Evolutionary conservation across 371 early-diverging fungal species (phyloP), one percentile per base, ranked within the genome.

Genomic region (Mortierella sp.): DNA sequence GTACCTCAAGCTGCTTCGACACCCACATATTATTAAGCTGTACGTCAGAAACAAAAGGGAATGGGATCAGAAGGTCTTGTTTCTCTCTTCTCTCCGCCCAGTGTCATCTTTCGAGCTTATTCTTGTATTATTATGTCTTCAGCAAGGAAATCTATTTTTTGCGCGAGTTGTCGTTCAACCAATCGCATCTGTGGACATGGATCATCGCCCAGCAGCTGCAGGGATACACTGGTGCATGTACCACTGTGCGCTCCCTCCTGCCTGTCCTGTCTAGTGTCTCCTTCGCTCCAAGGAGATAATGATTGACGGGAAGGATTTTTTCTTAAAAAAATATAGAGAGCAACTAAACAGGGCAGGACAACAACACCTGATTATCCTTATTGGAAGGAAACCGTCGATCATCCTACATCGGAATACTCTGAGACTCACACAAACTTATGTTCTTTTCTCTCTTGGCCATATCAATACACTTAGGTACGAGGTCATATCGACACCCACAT

Each of bases 21-120:
- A 99, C 80, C 95, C 97, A 32, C 99, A 99, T 81, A 98, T 99
- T 64, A 98, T 99, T 79, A 96, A 98, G 82, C 86, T 99, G 85
- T 94, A 86, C 81, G 80, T 63, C n/a, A n/a, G n/a, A n/a, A n/a
- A n/a, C n/a, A n/a, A n/a, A n/a, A 32, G 47, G 32, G 49, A 44
- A 54, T 47, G 54, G 41, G 47, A 54, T 57, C 57, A 51, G 43
- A 32, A 21, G 39, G 41, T 23, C 24, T 7, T 32, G 31, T 51
- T 51, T 37, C 24, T 44, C 47, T 11, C 37, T 34, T 34, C 14
- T 34, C 14, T 34, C 11, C 37, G 37, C 37, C 37, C 37, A 34
- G 37, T 14, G 14, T 34, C 37, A 34, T 32, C 6, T 6, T 15
- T 31, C 11, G n/a, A n/a, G n/a, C n/a, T n/a, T n/a, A n/a, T n/a